Percentiles rank a stretch among this genome's conserved stretches.
Evolutionary conservation across 2,329 filamentous ascomycete genomes (phyloP).

Genomic region (Thermomyces lanuginosus): DNA sequence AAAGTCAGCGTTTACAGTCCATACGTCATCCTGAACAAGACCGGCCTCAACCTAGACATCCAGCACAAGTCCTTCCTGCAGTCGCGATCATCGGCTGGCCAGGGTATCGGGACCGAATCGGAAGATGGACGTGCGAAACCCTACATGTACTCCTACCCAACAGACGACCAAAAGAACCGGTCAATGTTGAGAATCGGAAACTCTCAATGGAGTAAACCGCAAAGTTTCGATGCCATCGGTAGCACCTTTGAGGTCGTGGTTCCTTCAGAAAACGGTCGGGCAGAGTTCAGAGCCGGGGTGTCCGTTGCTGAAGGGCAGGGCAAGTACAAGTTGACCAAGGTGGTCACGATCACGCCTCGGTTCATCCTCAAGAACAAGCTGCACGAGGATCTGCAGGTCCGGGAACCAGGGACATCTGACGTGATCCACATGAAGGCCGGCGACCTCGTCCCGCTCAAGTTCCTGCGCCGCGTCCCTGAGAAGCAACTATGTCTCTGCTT

Average conservation of each 20-base stretch:
- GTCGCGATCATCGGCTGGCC: constrained; percentile 66
- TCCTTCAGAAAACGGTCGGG: constrained; percentile 50
- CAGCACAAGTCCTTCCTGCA: constrained; percentile 81
- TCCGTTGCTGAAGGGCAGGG: constrained; percentile 81
- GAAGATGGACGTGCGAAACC: constrained; percentile 52
- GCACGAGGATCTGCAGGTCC: constrained; percentile 70
- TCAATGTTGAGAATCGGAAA: constrained; percentile 75
- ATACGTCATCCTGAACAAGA: constrained; percentile 91
- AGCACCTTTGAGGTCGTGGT: constrained; percentile 80
- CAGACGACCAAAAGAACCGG: constrained; percentile 79
- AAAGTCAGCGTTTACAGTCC: constrained; percentile 89
- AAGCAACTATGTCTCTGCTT: constrained; percentile 91
- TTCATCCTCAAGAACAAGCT: constrained; percentile 92
- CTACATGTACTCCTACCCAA: constrained; percentile 90
- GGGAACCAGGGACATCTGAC: constrained; percentile 81
- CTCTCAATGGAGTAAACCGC: constrained; percentile 90
- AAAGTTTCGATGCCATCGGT: constrained; percentile 94
- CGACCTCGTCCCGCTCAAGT: constrained; percentile 74
- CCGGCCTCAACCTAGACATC: constrained; percentile 72
- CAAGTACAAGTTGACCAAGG: constrained; percentile 95
- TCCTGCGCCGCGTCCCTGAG: constrained; percentile 62
- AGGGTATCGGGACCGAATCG: constrained; percentile 45
- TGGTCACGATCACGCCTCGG: constrained; percentile 79
- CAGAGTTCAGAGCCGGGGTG: constrained; percentile 82
- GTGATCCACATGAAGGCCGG: constrained; percentile 61